phyloP scores from a whole-genome alignment of 2,329 filamentous ascomycete species.

The Coleophoma crateriformis region DNA sequence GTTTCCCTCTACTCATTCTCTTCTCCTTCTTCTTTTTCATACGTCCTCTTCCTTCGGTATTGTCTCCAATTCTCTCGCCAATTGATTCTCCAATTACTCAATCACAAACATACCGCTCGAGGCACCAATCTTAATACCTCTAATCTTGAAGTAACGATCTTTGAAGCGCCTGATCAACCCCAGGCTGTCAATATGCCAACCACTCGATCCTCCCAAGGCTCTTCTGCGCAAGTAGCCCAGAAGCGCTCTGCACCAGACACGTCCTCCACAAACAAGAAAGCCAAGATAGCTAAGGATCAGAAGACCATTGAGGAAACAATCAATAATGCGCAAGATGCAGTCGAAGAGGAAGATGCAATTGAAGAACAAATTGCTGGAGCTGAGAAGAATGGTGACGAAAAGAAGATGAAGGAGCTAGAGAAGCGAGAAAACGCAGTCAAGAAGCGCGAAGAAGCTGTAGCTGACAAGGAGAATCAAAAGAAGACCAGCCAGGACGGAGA shows the following conservation, averaged over 20 bases:
- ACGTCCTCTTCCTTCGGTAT: background rate
- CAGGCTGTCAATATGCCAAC: background rate
- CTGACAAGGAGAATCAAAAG: slow-evolving; percentile 10
- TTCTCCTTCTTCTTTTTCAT: background rate
- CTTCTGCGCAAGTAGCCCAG: too few species aligned
- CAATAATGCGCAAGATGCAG: background rate
- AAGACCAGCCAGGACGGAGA: slow-evolving; percentile 12
- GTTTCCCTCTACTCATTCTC: background rate
- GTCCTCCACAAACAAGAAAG: slow-evolving; percentile 24
- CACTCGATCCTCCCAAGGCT: background rate
- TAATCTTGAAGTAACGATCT: background rate
- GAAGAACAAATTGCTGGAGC: background rate
- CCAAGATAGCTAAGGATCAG: slow-evolving; percentile 14
- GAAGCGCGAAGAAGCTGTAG: slow-evolving; percentile 7
- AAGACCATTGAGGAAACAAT: slow-evolving; percentile 22
- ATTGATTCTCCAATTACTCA: background rate
- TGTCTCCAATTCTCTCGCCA: background rate
- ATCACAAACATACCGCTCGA: background rate
- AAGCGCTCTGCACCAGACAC: background rate
- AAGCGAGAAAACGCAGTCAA: slow-evolving; percentile 3
- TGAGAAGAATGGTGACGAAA: slow-evolving; percentile 7
- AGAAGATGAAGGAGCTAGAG: slow-evolving; percentile 3
- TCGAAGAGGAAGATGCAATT: slow-evolving; percentile 20
- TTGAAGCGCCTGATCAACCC: background rate
- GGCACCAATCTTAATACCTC: background rate